phyloP scores from a whole-genome alignment of 2,329 filamentous ascomycete genomes.

The Colletotrichum tropicicola region DNA sequence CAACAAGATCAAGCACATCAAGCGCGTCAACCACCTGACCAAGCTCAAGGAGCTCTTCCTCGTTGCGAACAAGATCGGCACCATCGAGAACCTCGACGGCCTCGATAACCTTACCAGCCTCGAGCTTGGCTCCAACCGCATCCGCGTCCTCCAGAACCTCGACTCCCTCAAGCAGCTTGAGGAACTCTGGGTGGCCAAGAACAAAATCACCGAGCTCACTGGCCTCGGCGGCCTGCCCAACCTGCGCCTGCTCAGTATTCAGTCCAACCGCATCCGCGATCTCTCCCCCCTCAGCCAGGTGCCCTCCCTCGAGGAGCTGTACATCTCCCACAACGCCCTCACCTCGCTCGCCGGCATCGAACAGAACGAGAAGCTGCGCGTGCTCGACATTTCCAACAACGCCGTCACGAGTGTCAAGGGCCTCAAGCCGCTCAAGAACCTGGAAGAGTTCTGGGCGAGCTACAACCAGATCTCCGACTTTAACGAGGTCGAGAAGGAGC shows the following conservation, averaged over 20 bases:
- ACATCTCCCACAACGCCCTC: constrained; percentile 95
- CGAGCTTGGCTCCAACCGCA: constrained; percentile 91
- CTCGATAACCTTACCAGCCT: constrained; percentile 81
- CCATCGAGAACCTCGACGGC: constrained; percentile 84
- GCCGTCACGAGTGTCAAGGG: constrained; percentile 79
- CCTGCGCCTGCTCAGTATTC: constrained; percentile 89
- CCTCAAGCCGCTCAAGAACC: constrained; percentile 70
- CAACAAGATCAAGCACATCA: constrained; percentile 99
- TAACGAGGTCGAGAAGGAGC: constrained; percentile 79
- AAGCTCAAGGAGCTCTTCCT: constrained; percentile 88
- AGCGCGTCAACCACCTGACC: constrained; percentile 80
- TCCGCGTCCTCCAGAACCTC: constrained; percentile 87
- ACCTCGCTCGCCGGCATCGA: constrained; percentile 79
- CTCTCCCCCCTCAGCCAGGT: constrained; percentile 80
- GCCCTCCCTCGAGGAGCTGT: constrained; percentile 86
- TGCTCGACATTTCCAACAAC: constrained; percentile 92
- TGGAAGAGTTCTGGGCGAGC: constrained; percentile 95
- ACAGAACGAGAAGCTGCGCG: constrained; percentile 71
- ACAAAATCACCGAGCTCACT: constrained; percentile 88
- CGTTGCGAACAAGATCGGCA: constrained; percentile 92
- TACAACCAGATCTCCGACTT: constrained; percentile 87
- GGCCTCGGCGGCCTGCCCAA: constrained; percentile 80
- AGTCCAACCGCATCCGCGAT: constrained; percentile 89
- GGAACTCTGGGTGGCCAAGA: constrained; percentile 94
- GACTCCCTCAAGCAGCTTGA: constrained; percentile 81